Conservation (phyloP, 495 filamentous ascomycete genomes). For the Annulohypoxylon maeteangense region DNA sequence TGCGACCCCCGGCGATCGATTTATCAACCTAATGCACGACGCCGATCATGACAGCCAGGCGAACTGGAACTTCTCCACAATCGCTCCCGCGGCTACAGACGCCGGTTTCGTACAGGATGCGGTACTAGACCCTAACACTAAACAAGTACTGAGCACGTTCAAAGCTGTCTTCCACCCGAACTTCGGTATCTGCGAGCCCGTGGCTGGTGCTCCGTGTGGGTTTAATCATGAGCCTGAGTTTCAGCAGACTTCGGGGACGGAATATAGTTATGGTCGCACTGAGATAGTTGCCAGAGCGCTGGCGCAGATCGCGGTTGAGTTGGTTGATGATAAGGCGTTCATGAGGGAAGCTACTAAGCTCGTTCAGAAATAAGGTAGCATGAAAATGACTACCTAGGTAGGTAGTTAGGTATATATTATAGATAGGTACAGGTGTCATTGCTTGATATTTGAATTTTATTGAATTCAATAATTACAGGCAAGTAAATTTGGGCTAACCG, state of each 20-base stretch:
- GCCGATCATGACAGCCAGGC: slow-evolving; percentile 53
- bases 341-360: slow-evolving; percentile 29
- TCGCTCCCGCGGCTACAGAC: slow-evolving; percentile 40
- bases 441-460: not conserved
- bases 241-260: slow-evolving; percentile 59
- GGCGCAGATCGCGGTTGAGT: slow-evolving; percentile 58
- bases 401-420: too few relatives aligned
- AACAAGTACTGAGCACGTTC: slow-evolving; percentile 55
- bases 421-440: too few relatives aligned
- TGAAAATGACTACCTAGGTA: not conserved
- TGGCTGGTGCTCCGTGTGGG: slow-evolving; percentile 40
- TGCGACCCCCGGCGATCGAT: slow-evolving; percentile 24
- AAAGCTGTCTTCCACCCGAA: slow-evolving; percentile 63
- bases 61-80: slow-evolving; percentile 54
- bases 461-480: not conserved
- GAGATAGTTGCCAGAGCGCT: slow-evolving; percentile 60
- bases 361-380: slow-evolving; percentile 4
- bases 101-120: slow-evolving; percentile 44
- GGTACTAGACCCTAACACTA: slow-evolving; percentile 52
- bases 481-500: not conserved
- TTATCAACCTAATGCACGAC: slow-evolving; percentile 48
- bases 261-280: slow-evolving; percentile 57
- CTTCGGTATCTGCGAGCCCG: slow-evolving; percentile 56
- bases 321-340: slow-evolving; percentile 44
- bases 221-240: slow-evolving; percentile 65